Conservation (phyloP, 2,329 filamentous ascomycete species). For the Colletotrichum truncatum region DNA sequence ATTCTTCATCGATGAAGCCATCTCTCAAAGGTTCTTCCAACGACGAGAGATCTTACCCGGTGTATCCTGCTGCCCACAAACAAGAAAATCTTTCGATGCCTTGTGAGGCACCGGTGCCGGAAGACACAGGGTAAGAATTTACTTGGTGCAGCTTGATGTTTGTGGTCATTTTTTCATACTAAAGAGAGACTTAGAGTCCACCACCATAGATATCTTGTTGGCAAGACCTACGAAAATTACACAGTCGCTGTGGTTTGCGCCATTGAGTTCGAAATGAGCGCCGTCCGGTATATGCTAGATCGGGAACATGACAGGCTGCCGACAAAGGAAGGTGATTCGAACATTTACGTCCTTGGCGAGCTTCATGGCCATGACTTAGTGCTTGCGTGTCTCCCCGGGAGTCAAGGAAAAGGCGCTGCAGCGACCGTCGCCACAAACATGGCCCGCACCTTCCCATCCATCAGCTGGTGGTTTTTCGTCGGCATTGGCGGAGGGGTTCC, state of each 20-base stretch:
- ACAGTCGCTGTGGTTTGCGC: slow-evolving; percentile 37
- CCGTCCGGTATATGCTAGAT: slow-evolving; percentile 39
- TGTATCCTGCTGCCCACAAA: no score
- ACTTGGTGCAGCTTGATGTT: no score
- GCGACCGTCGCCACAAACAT: slow-evolving; percentile 36
- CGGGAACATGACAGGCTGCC: slow-evolving; percentile 34
- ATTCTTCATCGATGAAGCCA: no score
- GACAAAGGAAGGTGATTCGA: slow-evolving; percentile 31
- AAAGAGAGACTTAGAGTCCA: no score
- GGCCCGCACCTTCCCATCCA: slow-evolving; percentile 34
- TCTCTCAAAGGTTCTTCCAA: no score
- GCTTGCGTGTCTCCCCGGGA: slow-evolving; percentile 38
- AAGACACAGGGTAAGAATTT: no score
- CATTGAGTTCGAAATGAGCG: slow-evolving; percentile 38
- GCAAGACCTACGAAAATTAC: slow-evolving; percentile 32
- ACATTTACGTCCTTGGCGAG: slow-evolving; percentile 38
- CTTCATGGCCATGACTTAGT: slow-evolving; percentile 37
- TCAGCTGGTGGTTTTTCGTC: slow-evolving; percentile 36
- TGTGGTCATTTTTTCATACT: no score
- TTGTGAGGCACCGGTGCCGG: no score
- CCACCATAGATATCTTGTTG: no score
- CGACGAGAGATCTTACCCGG: no score
- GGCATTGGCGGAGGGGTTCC: slow-evolving; percentile 38
- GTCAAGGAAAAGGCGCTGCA: slow-evolving; percentile 36
- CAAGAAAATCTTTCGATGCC: no score